Evolutionary conservation across 805 yeast species (phyloP).

Genomic region (Priceomyces medius): DNA sequence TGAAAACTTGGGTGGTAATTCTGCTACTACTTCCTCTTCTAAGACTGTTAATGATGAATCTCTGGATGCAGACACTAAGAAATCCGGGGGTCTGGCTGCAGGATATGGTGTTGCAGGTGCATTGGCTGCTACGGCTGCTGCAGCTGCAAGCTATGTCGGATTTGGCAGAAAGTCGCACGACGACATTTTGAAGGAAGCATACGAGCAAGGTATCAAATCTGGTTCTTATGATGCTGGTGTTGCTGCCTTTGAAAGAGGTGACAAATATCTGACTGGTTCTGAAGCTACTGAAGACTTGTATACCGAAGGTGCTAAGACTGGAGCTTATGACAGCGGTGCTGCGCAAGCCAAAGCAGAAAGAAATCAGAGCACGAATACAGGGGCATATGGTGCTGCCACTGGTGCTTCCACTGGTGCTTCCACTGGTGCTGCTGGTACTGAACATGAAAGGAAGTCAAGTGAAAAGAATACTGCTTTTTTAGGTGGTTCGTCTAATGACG

Average conservation of each 20-base stretch:
- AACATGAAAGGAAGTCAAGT: background rate
- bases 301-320: constrained; percentile 16
- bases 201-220: constrained; percentile 16
- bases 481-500: background rate
- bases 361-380: background rate
- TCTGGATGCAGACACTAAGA: background rate
- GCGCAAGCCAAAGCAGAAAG: constrained; percentile 8
- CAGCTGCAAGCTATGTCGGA: constrained; percentile 10
- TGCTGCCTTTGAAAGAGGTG: constrained; percentile 3
- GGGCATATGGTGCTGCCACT: background rate
- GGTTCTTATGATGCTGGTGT: constrained; percentile 20
- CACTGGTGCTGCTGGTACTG: background rate
- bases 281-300: constrained; percentile 13
- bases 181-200: constrained; percentile 13
- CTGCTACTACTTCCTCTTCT: background rate
- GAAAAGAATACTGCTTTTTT: background rate
- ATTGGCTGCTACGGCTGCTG: constrained; percentile 10
- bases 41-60: background rate
- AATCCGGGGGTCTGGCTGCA: background rate
- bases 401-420: background rate
- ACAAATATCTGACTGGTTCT: constrained; percentile 1
- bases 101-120: constrained; percentile 10
- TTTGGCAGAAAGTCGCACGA: constrained; percentile 2
- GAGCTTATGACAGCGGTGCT: constrained; percentile 21
- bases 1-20: constrained; percentile 8